Evolutionary conservation across 148 eudicot genomes (phyloP), one percentile per base, ranked within the genome.

Genomic region (Fagopyrum esculentum): DNA sequence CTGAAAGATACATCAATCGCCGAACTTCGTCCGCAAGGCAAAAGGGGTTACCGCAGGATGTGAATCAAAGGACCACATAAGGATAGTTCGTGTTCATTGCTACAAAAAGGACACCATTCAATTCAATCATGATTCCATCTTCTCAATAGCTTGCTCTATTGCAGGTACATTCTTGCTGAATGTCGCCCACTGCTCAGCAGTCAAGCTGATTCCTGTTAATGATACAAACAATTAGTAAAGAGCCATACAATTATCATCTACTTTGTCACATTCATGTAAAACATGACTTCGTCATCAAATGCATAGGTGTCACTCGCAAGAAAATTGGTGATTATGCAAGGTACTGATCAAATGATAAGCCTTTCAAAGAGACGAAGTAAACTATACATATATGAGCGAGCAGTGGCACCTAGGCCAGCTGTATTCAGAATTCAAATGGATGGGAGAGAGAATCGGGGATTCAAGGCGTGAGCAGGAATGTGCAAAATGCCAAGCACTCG

Each of bases 71-170:
- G 44, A 40, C 43, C 15, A 26, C 68, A 26, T 29, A 57, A 22
- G 30, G 63, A 57, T 17, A 10, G 63, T 30, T 57, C 30, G 2
- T 57, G 45, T 44, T 63, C 40, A 29, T 11, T 29, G 45, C 15
- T 63, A 63, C n/a, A 63, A 12, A 12, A 6, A 6, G n/a, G 46
- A 40, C 2, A 45, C 16, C 16, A 66, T 43, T 15, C n/a, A 4
- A 43, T 66, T 40, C 22, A 43, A 43, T 40, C 2, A 43, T 0
- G 74, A 71, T 75, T 89, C 86, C 91, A 94, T 87, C 80, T 87
- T 88, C 82, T 69, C 74, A 78, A 94, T 91, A 72, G 98, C 98
- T 77, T 91, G 79, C 81, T 94, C 96, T 66, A 94, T 90, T 54
- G 81, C 91, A 74, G 98, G 91, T 64, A 91, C 82, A 73, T 84